Conservation (phyloP, 179 eudicot genomes). For the Amaranthus tricolor region DNA sequence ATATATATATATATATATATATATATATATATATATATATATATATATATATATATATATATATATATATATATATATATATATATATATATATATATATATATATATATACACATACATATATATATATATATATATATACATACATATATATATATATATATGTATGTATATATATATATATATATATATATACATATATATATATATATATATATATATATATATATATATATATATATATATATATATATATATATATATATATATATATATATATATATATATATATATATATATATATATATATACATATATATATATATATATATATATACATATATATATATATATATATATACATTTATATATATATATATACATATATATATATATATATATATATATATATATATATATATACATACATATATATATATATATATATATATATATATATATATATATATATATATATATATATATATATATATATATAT, state of each 20-base stretch:
- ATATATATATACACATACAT: not conserved
- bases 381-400: not conserved
- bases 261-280: constrained; percentile 7
- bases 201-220: not conserved
- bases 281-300: not conserved
- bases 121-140: not conserved
- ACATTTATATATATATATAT: not conserved
- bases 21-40: not conserved
- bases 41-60: not conserved
- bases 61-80: not conserved
- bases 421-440: not conserved
- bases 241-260: constrained; percentile 3
- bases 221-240: constrained; percentile 5
- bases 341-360: not conserved
- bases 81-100: not conserved
- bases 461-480: not conserved
- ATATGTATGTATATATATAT: not conserved
- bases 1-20: not conserved
- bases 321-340: not conserved
- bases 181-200: not conserved
- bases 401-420: not conserved
- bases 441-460: not conserved
- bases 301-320: not conserved
- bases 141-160: not conserved
- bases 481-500: constrained; percentile 4